These are phyloP conservation scores for Eucalyptus marginata DNA, from an alignment of 345 rosid species.

Conservation along the genomic window DNA sequence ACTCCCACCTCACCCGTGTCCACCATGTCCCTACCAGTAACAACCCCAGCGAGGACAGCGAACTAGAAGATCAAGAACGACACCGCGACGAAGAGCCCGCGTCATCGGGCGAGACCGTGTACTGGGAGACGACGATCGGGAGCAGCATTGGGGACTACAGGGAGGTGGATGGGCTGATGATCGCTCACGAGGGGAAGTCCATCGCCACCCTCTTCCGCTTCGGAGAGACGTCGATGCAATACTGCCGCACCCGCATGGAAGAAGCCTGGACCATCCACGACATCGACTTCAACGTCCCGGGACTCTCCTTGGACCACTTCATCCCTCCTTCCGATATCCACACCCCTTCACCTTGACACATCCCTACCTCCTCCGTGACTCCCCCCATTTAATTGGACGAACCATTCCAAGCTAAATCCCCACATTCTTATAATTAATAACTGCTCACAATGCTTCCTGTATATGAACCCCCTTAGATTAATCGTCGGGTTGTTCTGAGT, in stretches of 20 bases:
- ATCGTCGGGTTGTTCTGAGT: background rate
- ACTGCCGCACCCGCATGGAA: conserved; percentile 80
- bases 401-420: background rate
- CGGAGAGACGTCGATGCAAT: conserved; percentile 47
- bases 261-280: conserved; percentile 90
- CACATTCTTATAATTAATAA: background rate
- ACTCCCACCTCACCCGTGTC: conserved; percentile 82
- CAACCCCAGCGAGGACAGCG: background rate
- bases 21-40: background rate
- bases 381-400: background rate
- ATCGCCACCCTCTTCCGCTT: conserved; percentile 84
- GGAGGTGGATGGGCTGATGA: conserved; percentile 70
- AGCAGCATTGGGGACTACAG: conserved; percentile 79
- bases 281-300: conserved; percentile 82
- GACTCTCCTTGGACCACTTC: conserved; percentile 76
- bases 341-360: background rate
- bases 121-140: conserved; percentile 94
- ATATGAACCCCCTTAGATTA: background rate
- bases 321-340: conserved; percentile 88
- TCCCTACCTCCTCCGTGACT: background rate
- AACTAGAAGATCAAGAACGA: background rate
- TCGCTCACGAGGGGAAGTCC: conserved; percentile 81
- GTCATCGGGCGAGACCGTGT: conserved; percentile 17
- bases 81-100: background rate
- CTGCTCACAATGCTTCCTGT: background rate